Base-by-base conservation (phyloP, 2,329 filamentous ascomycete genomes). In the Arachnopeziza araneosa region DNA sequence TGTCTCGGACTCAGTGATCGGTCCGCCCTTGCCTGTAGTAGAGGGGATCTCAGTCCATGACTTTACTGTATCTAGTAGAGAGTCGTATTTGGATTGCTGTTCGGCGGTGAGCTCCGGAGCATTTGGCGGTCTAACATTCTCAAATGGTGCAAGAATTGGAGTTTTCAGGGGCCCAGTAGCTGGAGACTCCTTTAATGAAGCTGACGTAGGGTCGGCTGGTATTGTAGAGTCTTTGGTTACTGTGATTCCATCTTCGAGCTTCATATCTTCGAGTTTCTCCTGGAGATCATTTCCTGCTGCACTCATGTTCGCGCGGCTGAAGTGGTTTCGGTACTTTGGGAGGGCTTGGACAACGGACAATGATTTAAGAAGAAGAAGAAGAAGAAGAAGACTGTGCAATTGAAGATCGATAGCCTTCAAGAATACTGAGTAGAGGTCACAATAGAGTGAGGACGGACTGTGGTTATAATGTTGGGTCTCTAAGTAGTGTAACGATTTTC, bases 71-170 rank as follows among this genome's bases (percentile, higher is more conserved):
- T 83, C 79, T 52, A 98, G 83, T 55, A 98, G 80, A 64, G 84
- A 78, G 51, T 87, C 83, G 77, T 97, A 98, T 77, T 96, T 97
- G 66, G 80, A 73, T 71, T 90, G 77, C 76, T 98, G 90, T 44
- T 96, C 91, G 10, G 83, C 71, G 12, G 87, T 92, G 68, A 97
- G 83, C 6, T 83, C 74, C 10, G 80, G 79, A 6, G 83, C 72
- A 14, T 77, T 72, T 2, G 89, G 84, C 24, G 65, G 62, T 19
- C 58, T 60, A 21, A 62, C 54, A 26, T 64, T 60, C 48, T 63
- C 58, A 17, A 67, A 48, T 1, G 71, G 70, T 24, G 70, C 64
- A 56, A 67, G 57, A 23, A 73, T 64, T 26, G 71, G 71, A 21
- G 67, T 68, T 66, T 79, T 79, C 58, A 79, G 73, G 22, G 76